phyloP scores from a whole-genome alignment of 495 filamentous ascomycete genomes.

The Xylaria cubensis region DNA sequence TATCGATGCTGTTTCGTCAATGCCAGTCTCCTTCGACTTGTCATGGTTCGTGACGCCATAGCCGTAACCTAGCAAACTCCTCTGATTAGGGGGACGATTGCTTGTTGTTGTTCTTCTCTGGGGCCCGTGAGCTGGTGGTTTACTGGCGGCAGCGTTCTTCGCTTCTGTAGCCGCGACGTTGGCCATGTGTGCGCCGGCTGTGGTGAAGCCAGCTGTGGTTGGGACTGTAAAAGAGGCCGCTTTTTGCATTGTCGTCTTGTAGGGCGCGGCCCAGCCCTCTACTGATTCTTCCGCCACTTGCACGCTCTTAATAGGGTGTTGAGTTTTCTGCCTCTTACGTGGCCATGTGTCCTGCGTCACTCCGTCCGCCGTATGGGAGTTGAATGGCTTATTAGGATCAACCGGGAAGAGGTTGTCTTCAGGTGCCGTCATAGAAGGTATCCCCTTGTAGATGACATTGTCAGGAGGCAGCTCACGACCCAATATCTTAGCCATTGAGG shows the following conservation, averaged over 20 bases:
- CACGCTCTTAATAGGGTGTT: slow-evolving; percentile 30
- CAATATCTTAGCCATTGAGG: slow-evolving; percentile 49
- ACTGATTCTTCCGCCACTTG: slow-evolving; percentile 35
- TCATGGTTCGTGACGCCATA: slow-evolving; percentile 41
- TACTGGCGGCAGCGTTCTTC: slow-evolving; percentile 29
- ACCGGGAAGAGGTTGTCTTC: slow-evolving; percentile 51
- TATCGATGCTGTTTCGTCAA: slow-evolving; percentile 24
- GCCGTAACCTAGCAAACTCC: slow-evolving; percentile 49
- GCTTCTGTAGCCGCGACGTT: slow-evolving; percentile 41
- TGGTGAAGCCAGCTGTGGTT: slow-evolving; percentile 49
- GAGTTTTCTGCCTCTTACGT: slow-evolving; percentile 40
- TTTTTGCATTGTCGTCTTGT: slow-evolving; percentile 55
- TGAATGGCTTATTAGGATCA: slow-evolving; percentile 43
- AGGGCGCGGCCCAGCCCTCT: slow-evolving; percentile 43
- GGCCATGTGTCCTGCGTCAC: slow-evolving; percentile 28
- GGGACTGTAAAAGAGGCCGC: slow-evolving; percentile 50
- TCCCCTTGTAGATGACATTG: slow-evolving; percentile 45
- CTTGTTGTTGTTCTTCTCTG: slow-evolving; percentile 36
- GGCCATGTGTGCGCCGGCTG: slow-evolving; percentile 49
- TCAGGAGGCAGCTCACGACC: slow-evolving; percentile 48
- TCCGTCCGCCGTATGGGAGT: slow-evolving; percentile 3
- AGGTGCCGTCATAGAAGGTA: slow-evolving; percentile 48
- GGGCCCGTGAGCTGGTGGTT: slow-evolving; percentile 16
- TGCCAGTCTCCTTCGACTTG: slow-evolving; percentile 31
- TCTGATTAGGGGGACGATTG: slow-evolving; percentile 48